These are phyloP conservation scores for Astragalus membranaceus DNA, from an alignment of 306 rosid species.

Conservation along the genomic window DNA sequence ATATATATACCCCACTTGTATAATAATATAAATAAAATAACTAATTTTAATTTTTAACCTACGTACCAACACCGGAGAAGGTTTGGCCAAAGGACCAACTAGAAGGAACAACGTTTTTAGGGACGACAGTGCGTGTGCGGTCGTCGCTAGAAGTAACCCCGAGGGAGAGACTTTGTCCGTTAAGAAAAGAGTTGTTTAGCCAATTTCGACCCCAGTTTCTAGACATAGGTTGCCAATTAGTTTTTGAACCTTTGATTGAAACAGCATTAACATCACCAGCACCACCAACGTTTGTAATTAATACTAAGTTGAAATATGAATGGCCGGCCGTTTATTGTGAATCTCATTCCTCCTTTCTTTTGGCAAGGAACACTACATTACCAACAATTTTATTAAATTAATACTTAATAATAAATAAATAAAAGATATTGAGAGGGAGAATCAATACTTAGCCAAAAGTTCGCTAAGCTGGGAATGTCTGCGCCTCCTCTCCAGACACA, in stretches of 20 bases:
- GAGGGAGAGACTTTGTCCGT: constrained; percentile 70
- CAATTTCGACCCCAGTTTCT: constrained; percentile 90
- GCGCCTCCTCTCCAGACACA: too few relatives aligned
- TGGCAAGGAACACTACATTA: constrained; percentile 53
- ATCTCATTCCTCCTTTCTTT: constrained; percentile 72
- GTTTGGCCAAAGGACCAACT: constrained; percentile 80
- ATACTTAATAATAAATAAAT: too few relatives aligned
- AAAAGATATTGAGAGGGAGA: neutral
- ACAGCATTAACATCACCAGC: constrained; percentile 69
- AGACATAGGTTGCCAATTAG: constrained; percentile 61
- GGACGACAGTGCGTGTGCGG: constrained; percentile 33
- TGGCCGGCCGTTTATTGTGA: constrained; percentile 85
- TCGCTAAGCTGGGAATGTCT: too few relatives aligned
- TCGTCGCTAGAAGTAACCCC: constrained; percentile 67
- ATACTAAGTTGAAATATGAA: constrained; percentile 61
- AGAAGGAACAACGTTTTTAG: constrained; percentile 47
- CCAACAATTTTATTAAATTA: neutral
- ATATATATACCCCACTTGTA: too few relatives aligned
- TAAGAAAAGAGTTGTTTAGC: constrained; percentile 60
- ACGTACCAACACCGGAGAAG: too few relatives aligned
- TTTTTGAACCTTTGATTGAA: constrained; percentile 69
- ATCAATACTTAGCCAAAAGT: too few relatives aligned
- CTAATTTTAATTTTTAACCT: too few relatives aligned
- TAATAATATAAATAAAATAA: too few relatives aligned
- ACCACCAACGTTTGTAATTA: constrained; percentile 78